phyloP scores from a whole-genome alignment of 2,329 filamentous ascomycete genomes.

The Clarireedia hainanense region DNA sequence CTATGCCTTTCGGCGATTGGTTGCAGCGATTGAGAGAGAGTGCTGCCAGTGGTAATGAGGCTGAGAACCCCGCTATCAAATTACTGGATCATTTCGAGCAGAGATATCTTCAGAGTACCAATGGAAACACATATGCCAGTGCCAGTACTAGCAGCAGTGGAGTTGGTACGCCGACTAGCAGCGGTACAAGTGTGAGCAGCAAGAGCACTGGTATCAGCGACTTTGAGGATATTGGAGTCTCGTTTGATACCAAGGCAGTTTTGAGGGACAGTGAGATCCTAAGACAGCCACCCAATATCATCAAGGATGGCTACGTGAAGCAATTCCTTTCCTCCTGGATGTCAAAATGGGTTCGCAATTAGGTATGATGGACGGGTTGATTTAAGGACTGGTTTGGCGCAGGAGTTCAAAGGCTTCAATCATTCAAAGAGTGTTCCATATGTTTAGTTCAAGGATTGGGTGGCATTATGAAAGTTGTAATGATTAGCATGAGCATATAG shows the following conservation, averaged over 20 bases:
- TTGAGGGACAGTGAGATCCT: conserved; percentile 6
- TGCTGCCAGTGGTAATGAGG: conserved; percentile 35
- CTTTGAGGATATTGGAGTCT: conserved; percentile 3
- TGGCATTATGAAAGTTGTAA: too few species aligned
- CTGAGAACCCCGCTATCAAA: conserved; percentile 23
- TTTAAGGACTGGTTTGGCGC: too few species aligned
- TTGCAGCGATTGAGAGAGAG: conserved; percentile 36
- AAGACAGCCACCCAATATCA: conserved; percentile 6
- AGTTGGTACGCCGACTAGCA: not conserved
- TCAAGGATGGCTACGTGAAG: conserved; percentile 9
- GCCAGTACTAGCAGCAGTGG: not conserved
- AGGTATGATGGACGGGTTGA: too few species aligned
- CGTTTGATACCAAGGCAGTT: conserved; percentile 7
- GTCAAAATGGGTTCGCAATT: conserved; percentile 2
- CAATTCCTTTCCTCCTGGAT: conserved; percentile 7
- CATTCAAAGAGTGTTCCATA: too few species aligned
- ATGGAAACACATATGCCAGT: not conserved
- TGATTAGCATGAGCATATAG: too few species aligned
- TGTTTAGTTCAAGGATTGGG: too few species aligned
- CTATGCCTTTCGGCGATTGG: conserved; percentile 38
- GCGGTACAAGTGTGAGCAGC: not conserved
- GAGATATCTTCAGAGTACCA: conserved; percentile 6
- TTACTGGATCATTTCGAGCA: conserved; percentile 10
- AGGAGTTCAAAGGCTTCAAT: too few species aligned
- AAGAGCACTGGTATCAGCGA: not conserved